Base-by-base conservation (phyloP, 2,329 filamentous ascomycete species). In the Pyrenochaeta sp. region DNA sequence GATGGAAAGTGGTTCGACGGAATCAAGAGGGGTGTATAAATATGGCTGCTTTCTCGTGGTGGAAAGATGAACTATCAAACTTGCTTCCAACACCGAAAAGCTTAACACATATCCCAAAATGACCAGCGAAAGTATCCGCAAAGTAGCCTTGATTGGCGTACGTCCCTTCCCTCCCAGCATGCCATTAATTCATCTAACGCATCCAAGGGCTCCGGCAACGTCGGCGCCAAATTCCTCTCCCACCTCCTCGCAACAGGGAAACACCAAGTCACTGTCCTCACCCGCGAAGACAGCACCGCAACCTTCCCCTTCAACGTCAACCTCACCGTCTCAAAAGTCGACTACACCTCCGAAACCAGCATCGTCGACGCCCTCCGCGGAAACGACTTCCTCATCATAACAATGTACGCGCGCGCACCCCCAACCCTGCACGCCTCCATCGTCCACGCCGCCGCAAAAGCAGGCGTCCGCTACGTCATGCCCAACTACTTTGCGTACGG, bases 321-420 rank as follows among this genome's bases (percentile, higher is more conserved):
- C 7, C 57, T 74, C 31, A 69, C 64, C 15, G 57, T 74, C 31
- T 68, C 64, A 20, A 60, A 61, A 13, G 71, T 68, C 55, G 51
- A 72, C 65, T 67, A 69, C 51, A 21, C 51, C 21, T 44, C 43
- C 52, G 23, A 42, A 19, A 11, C 58, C 5, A 52, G 53, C 18
- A 40, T 75, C 17, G 56, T 68, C n/a, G 38, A 53, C 34, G 69
- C 69, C 8, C 64, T 75, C 2, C 53, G 54, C 27, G 68, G 63
- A 38, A 68, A 74, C 36, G 62, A 75, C 23, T 64, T 61, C 22
- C 65, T 75, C 29, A 57, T 74, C 51, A 74, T 75, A 45, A 74
- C 72, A n/a, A 51, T 75, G 24, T 41, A 49, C 35, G 56, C 58
- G 31, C 21, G 13, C 6, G 46, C 51, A 1, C 68, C 71, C 7